Conservation (phyloP, 768 basidiomycete genomes). For the Hygrophoropsis aurantiaca region DNA sequence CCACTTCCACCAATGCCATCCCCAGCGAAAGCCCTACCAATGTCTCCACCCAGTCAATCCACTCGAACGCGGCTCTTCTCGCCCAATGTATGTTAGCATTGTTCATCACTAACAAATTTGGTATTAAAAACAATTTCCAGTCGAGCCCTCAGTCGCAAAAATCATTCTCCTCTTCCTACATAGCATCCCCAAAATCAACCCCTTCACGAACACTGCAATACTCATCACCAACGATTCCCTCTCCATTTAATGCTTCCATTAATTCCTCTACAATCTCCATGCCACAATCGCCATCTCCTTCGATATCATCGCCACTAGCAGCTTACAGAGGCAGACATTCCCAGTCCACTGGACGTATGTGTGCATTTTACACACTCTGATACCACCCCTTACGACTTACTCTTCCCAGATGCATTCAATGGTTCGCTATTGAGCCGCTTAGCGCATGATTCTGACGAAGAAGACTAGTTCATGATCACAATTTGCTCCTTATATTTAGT, state of each 20-base stretch:
- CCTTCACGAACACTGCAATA: slow-evolving; percentile 33
- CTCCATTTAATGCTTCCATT: slow-evolving; percentile 36
- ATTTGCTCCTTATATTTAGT: too few relatives aligned
- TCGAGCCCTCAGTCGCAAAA: slow-evolving; percentile 27
- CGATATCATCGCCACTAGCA: slow-evolving; percentile 30
- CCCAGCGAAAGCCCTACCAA: slow-evolving; percentile 16
- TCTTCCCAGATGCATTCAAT: slow-evolving; percentile 26
- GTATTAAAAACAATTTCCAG: slow-evolving; percentile 1
- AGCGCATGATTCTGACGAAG: slow-evolving; percentile 28
- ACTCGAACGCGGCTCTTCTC: slow-evolving; percentile 25
- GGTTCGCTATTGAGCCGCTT: slow-evolving; percentile 24
- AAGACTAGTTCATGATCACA: slow-evolving; percentile 3
- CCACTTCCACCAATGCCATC: slow-evolving; percentile 25
- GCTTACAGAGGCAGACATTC: slow-evolving; percentile 40
- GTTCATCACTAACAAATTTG: background rate
- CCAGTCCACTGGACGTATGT: slow-evolving; percentile 35
- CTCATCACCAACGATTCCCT: slow-evolving; percentile 36
- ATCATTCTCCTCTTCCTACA: slow-evolving; percentile 28
- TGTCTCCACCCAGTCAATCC: slow-evolving; percentile 25
- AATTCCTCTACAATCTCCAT: slow-evolving; percentile 26
- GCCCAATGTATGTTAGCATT: slow-evolving; percentile 2
- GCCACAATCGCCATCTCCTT: slow-evolving; percentile 36
- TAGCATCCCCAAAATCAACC: slow-evolving; percentile 27
- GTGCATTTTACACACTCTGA: background rate
- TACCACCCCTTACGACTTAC: background rate